phyloP scores from a whole-genome alignment of 2,329 filamentous ascomycete species.

The Ophiostoma sp. region DNA sequence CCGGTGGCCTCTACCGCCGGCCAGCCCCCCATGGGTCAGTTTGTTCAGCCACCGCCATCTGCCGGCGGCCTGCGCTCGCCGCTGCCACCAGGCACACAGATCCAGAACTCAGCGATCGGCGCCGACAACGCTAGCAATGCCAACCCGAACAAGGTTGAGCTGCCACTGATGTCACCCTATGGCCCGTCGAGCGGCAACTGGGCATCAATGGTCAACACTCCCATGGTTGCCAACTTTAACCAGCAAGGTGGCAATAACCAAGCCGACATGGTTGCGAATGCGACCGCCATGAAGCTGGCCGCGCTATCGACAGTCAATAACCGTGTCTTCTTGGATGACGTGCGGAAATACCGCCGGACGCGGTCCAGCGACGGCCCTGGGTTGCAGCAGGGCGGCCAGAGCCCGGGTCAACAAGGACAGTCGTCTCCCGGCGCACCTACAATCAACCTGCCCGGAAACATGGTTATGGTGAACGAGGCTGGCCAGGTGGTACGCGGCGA shows the following conservation, averaged over 20 bases:
- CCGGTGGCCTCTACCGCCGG: constrained; percentile 50
- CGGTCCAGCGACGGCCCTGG: constrained; percentile 74
- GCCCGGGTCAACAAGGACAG: constrained; percentile 27
- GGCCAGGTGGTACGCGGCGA: constrained; percentile 82
- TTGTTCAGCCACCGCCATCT: constrained; percentile 73
- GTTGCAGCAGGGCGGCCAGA: background rate
- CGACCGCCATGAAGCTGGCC: constrained; percentile 97
- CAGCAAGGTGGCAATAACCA: constrained; percentile 56
- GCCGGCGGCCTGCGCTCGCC: constrained; percentile 72
- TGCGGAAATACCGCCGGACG: constrained; percentile 88
- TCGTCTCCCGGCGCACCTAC: constrained; percentile 62
- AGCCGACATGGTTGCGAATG: constrained; percentile 97
- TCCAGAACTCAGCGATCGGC: constrained; percentile 78
- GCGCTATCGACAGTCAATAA: constrained; percentile 98
- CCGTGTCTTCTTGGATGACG: constrained; percentile 91
- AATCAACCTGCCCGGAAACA: constrained; percentile 62
- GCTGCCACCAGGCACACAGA: constrained; percentile 52
- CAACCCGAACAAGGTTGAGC: constrained; percentile 51
- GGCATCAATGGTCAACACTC: constrained; percentile 98
- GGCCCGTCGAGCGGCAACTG: constrained; percentile 75
- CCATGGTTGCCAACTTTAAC: constrained; percentile 84
- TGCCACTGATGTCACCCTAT: constrained; percentile 82
- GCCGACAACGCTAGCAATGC: constrained; percentile 52
- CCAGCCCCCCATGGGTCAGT: constrained; percentile 87
- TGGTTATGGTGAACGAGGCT: constrained; percentile 92